phyloP scores from a whole-genome alignment of 1,284 basidiomycete species.

The Tranzscheliella williamsii region DNA sequence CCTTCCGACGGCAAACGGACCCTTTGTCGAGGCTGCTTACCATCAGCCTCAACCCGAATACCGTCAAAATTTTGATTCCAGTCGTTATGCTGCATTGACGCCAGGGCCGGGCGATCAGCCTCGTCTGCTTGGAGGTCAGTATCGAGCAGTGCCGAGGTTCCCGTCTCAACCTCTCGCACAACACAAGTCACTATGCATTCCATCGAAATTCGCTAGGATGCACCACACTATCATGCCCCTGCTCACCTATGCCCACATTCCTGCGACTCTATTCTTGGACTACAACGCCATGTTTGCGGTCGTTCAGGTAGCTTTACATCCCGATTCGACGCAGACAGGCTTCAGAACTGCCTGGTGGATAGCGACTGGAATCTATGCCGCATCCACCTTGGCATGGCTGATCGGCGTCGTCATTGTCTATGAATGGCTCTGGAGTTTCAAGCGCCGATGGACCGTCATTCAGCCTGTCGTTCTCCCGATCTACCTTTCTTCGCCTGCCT shows the following conservation, averaged over 20 bases:
- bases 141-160: slow-evolving; percentile 13
- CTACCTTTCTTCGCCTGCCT: slow-evolving; percentile 38
- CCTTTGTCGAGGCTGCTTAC: background rate
- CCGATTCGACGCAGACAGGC: slow-evolving; percentile 13
- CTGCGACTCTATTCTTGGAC: slow-evolving; percentile 58
- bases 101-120: background rate
- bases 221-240: slow-evolving; percentile 37
- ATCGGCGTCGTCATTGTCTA: slow-evolving; percentile 36
- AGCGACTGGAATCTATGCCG: slow-evolving; percentile 31
- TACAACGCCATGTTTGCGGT: slow-evolving; percentile 56
- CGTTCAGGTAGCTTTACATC: slow-evolving; percentile 47
- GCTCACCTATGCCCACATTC: slow-evolving; percentile 45
- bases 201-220: slow-evolving; percentile 13
- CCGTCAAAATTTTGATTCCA: too few species aligned
- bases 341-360: slow-evolving; percentile 39
- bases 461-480: slow-evolving; percentile 36
- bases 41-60: background rate
- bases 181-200: slow-evolving; percentile 8
- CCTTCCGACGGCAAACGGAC: background rate
- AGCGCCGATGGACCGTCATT: slow-evolving; percentile 15
- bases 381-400: slow-evolving; percentile 27
- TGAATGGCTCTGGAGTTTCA: slow-evolving; percentile 25
- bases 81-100: background rate
- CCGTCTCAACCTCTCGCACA: slow-evolving; percentile 12
- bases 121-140: slow-evolving; percentile 8